Conservation (phyloP, 108 stramenopile species). For the Stephanodiscus triporus region DNA sequence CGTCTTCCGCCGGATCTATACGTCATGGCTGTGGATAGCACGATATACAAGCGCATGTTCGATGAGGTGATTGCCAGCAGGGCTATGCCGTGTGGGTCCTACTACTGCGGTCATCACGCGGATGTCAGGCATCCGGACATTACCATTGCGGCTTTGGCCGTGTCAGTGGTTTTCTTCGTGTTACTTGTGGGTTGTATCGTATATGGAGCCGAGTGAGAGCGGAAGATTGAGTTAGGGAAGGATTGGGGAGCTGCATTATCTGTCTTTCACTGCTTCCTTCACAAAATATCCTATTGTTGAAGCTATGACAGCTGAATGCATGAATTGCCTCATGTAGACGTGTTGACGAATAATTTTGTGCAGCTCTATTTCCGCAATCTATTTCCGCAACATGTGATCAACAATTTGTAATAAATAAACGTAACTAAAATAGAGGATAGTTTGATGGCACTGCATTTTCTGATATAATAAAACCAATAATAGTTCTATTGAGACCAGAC, state of each 20-base stretch:
- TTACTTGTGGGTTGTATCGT: slow-evolving; percentile 21
- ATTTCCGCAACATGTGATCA: too few species aligned
- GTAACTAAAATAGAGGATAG: too few species aligned
- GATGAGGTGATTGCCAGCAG: slow-evolving; percentile 68
- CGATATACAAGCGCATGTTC: slow-evolving; percentile 69
- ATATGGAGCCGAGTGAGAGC: background rate
- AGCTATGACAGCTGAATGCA: too few species aligned
- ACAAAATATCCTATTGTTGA: too few species aligned
- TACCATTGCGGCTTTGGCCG: slow-evolving; percentile 61
- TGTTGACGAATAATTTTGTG: too few species aligned
- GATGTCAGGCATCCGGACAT: slow-evolving; percentile 78
- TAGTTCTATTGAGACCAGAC: too few species aligned
- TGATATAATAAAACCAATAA: too few species aligned
- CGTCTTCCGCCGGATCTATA: slow-evolving; percentile 58
- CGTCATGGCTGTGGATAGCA: slow-evolving; percentile 61
- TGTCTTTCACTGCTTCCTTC: too few species aligned
- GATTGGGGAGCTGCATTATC: background rate
- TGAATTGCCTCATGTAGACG: too few species aligned
- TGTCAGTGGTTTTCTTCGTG: slow-evolving; percentile 49
- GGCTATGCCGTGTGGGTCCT: slow-evolving; percentile 80
- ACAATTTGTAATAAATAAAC: too few species aligned
- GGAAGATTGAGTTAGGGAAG: background rate
- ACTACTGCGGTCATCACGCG: slow-evolving; percentile 89
- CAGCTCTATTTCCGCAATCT: too few species aligned
- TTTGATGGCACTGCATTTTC: too few species aligned